Evolutionary conservation across 495 filamentous ascomycete genomes (phyloP).

Genomic region (Tuber calosporum): DNA sequence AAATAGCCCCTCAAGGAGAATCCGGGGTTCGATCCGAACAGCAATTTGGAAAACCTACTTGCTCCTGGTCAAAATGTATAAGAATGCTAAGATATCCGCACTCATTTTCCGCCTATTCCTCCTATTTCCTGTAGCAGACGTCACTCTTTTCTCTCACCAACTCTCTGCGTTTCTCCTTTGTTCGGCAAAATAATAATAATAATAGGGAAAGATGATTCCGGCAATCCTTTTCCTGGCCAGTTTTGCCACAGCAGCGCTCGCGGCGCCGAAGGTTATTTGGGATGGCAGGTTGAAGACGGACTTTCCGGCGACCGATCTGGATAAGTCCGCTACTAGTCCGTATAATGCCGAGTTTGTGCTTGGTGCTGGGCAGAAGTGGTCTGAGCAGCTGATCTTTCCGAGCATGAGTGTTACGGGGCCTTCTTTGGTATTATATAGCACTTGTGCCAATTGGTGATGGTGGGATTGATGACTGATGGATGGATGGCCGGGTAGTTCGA

Average conservation of each 20-base stretch:
- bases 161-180: background rate
- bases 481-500: slow-evolving; percentile 23
- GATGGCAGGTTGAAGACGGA: slow-evolving; percentile 30
- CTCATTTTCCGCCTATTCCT: background rate
- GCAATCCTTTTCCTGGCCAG: background rate
- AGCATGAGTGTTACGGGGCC: background rate
- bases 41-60: background rate
- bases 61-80: background rate
- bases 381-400: slow-evolving; percentile 7
- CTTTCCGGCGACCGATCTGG: slow-evolving; percentile 15
- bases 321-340: slow-evolving; percentile 23
- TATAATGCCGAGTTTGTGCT: slow-evolving; percentile 35
- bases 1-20: background rate
- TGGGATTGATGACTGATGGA: background rate
- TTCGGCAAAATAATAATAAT: background rate
- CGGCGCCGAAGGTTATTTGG: slow-evolving; percentile 22
- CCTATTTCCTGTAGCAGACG: too few species aligned
- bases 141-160: background rate
- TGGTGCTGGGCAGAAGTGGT: slow-evolving; percentile 34
- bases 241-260: slow-evolving; percentile 2
- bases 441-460: background rate
- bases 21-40: background rate
- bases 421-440: slow-evolving; percentile 2
- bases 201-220: background rate
- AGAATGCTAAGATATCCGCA: background rate